These are phyloP conservation scores for Adansonia rubrostipa DNA, from an alignment of 441 rosid species.

Conservation along the genomic window DNA sequence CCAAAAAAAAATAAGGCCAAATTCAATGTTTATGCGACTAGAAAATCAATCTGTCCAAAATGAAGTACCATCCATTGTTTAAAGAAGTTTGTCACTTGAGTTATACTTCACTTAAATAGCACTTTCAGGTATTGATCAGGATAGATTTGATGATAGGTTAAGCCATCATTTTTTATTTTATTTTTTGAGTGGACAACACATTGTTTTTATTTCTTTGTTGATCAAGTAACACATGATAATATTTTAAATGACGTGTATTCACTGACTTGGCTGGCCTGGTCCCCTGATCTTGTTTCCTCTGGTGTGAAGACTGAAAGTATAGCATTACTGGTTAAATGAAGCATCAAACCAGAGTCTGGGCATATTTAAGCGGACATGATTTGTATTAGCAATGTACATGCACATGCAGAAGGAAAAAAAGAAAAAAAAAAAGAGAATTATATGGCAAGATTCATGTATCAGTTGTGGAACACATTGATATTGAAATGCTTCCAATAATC, in stretches of 20 bases:
- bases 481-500: neutral
- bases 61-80: neutral
- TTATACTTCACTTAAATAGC: neutral
- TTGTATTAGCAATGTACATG: neutral
- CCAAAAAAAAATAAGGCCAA: neutral
- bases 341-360: neutral
- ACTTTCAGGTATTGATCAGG: neutral
- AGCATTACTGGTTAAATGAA: neutral
- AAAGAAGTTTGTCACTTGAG: neutral
- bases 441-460: neutral
- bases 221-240: too few species aligned
- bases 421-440: neutral
- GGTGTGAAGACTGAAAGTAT: neutral
- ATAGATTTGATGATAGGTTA: neutral
- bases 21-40: neutral
- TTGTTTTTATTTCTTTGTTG: too few species aligned
- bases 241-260: neutral
- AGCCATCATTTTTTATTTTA: neutral
- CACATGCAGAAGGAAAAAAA: neutral
- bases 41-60: constrained; percentile 8
- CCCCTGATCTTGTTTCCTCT: neutral
- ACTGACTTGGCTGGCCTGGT: neutral
- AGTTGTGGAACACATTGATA: neutral
- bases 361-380: neutral
- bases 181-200: neutral